Evolutionary conservation across 768 basidiomycete species (phyloP).

Genomic region (Boletus tylopilopsis): DNA sequence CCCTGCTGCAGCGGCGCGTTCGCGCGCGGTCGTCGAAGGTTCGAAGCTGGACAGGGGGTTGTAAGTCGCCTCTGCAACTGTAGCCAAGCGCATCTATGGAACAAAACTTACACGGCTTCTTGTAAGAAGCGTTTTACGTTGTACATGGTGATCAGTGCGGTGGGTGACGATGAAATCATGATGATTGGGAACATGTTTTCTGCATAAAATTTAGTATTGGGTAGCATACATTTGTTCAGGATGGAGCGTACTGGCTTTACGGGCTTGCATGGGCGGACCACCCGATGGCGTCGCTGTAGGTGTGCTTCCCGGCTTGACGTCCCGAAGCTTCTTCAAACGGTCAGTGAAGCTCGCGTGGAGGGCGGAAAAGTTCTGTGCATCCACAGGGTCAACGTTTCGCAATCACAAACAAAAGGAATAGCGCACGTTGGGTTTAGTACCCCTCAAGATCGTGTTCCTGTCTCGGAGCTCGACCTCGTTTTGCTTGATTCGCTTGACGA

Average conservation of each 20-base stretch:
- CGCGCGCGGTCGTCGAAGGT: slow-evolving; percentile 69
- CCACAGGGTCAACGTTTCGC: background rate
- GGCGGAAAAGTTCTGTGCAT: slow-evolving; percentile 70
- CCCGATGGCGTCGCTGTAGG: slow-evolving; percentile 37
- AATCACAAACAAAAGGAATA: background rate
- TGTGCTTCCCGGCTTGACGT: slow-evolving; percentile 52
- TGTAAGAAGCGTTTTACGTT: slow-evolving; percentile 94
- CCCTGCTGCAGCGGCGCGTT: slow-evolving; percentile 63
- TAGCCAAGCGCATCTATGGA: background rate
- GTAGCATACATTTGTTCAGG: background rate
- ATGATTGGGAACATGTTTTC: slow-evolving; percentile 89
- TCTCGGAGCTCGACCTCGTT: slow-evolving; percentile 80
- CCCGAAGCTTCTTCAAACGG: slow-evolving; percentile 75
- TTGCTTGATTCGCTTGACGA: slow-evolving; percentile 77
- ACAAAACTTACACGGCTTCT: slow-evolving; percentile 63
- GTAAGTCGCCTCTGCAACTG: background rate
- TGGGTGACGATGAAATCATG: slow-evolving; percentile 92
- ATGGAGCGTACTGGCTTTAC: slow-evolving; percentile 61
- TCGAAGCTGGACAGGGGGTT: slow-evolving; percentile 52
- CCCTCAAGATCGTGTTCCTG: slow-evolving; percentile 78
- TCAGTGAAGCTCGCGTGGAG: slow-evolving; percentile 65
- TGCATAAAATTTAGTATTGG: slow-evolving; percentile 22
- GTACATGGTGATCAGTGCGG: slow-evolving; percentile 61
- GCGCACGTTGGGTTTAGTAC: slow-evolving; percentile 79
- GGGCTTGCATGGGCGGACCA: slow-evolving; percentile 42